A percentile compares a stretch with the other conserved stretches of the same genome.
Conservation (phyloP, 2,329 filamentous ascomycete species). For the Kalmusia sp. region DNA sequence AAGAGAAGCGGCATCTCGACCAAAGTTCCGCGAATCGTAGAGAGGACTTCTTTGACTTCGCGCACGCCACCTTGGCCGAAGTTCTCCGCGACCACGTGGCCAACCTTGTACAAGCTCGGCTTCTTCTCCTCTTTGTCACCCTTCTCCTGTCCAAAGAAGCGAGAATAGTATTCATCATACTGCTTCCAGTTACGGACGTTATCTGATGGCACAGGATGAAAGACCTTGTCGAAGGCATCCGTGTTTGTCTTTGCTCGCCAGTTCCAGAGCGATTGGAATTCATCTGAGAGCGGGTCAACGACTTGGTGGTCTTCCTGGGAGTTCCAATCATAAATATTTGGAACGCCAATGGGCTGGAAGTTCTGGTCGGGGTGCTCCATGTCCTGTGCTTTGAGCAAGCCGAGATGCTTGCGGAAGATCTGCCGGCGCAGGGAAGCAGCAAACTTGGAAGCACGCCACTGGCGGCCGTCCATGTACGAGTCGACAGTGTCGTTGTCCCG, state of each 20-base stretch:
- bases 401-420: constrained; percentile 91
- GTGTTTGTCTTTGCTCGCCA: constrained; percentile 78
- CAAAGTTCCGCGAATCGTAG: constrained; percentile 63
- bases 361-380: constrained; percentile 66
- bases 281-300: constrained; percentile 72
- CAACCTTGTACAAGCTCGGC: constrained; percentile 75
- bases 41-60: constrained; percentile 74
- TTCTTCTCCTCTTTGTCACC: constrained; percentile 50
- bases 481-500: constrained; percentile 77
- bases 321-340: constrained; percentile 61
- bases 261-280: constrained; percentile 77
- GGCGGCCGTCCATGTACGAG: constrained; percentile 74
- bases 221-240: constrained; percentile 78
- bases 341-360: constrained; percentile 63
- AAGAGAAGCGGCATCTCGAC: constrained; percentile 93
- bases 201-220: constrained; percentile 79
- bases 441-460: constrained; percentile 76
- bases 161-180: constrained; percentile 74
- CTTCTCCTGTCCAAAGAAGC: constrained; percentile 64
- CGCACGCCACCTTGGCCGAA: constrained; percentile 52
- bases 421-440: constrained; percentile 82
- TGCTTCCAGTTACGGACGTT: constrained; percentile 73
- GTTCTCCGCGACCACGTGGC: constrained; percentile 75
- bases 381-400: constrained; percentile 77
- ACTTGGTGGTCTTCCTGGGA: constrained; percentile 64